Conservation (phyloP, 2,329 filamentous ascomycete genomes). For the Cladosporium halotolerans region DNA sequence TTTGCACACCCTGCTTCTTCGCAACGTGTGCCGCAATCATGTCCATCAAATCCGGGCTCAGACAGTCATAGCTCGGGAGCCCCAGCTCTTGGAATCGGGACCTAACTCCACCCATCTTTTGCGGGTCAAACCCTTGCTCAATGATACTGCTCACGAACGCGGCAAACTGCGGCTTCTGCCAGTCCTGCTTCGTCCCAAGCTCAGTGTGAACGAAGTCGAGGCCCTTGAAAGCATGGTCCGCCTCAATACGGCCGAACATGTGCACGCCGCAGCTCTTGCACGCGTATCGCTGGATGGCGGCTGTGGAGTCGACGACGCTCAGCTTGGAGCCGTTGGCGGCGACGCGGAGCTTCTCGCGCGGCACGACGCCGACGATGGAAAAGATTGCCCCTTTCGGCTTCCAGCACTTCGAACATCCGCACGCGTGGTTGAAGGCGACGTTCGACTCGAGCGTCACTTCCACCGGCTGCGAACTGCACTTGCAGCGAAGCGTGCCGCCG, state of each 20-base stretch:
- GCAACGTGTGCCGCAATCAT: slow-evolving; percentile 21
- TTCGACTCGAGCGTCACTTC: slow-evolving; percentile 53
- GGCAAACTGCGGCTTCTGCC: slow-evolving; percentile 66
- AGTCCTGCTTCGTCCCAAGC: slow-evolving; percentile 46
- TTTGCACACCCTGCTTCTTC: slow-evolving; percentile 24
- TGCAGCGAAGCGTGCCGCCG: slow-evolving; percentile 58
- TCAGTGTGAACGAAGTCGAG: slow-evolving; percentile 65
- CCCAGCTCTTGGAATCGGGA: slow-evolving; percentile 48
- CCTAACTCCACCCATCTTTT: slow-evolving; percentile 51
- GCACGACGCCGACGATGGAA: slow-evolving; percentile 57
- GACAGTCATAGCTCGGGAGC: slow-evolving; percentile 56
- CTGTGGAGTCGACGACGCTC: slow-evolving; percentile 48
- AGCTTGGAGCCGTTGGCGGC: slow-evolving; percentile 56
- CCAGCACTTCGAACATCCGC: slow-evolving; percentile 68
- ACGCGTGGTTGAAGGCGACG: slow-evolving; percentile 63
- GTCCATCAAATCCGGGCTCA: slow-evolving; percentile 60
- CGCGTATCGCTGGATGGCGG: slow-evolving; percentile 55
- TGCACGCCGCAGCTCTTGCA: slow-evolving; percentile 58
- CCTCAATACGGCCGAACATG: slow-evolving; percentile 59
- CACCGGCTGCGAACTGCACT: slow-evolving; percentile 51
- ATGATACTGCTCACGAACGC: slow-evolving; percentile 63
- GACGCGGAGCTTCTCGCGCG: slow-evolving; percentile 49
- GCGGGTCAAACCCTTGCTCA: slow-evolving; percentile 58
- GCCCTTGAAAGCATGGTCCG: slow-evolving; percentile 60
- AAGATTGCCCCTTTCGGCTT: slow-evolving; percentile 60